Evolutionary conservation across 2,329 filamentous ascomycete species (phyloP), one percentile per base, ranked within the genome.

Genomic region (Alternaria rosae): DNA sequence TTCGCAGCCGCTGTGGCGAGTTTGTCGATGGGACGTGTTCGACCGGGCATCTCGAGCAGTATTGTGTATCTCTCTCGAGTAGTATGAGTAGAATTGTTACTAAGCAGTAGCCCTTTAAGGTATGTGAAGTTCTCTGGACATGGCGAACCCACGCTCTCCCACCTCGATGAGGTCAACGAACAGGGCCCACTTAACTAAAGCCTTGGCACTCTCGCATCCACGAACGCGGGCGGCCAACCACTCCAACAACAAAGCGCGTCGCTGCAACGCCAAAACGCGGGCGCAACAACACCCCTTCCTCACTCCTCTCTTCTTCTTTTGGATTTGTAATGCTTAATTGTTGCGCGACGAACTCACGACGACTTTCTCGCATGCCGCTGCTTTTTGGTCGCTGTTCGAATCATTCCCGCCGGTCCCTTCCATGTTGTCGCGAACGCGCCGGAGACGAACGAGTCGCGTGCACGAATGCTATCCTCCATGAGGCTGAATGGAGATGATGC

Each of bases 11-110:
- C 88, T 64, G 86, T 83, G 15, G 89, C 89, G 71, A 92, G 86
- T 67, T 89, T 91, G 73, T 91, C 88, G 65, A 92, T 87, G 21
- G 90, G 90, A 64, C 89, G 83, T 60, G 84, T 86, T 65, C 84
- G 70, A 41, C 61, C 70, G 6, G 76, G 72, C 76, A 78, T 78
- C 12, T 45, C 69, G 57, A 52, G 26, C 3, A n/a, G 17, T 20
- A 47, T 3, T 26, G 32, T 43, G 8, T 32, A 32, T 26, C 9
- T 10, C 12, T 12, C n/a, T 25, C 21, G 32, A 13, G 15, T 51
- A 12, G 2, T 13, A 11, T 13, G 15, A 15, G 30, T 5, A 5
- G 30, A 4, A 35, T 11, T 9, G 13, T 35, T 8, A 12, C 2
- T 6, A 23, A 30, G 28, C 25, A 6, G 13, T 21, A 15, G 8